Percentiles rank a stretch among this genome's conserved stretches.
Evolutionary conservation across 2,329 filamentous ascomycete species (phyloP).

Genomic region (Ampelomyces quisqualis): DNA sequence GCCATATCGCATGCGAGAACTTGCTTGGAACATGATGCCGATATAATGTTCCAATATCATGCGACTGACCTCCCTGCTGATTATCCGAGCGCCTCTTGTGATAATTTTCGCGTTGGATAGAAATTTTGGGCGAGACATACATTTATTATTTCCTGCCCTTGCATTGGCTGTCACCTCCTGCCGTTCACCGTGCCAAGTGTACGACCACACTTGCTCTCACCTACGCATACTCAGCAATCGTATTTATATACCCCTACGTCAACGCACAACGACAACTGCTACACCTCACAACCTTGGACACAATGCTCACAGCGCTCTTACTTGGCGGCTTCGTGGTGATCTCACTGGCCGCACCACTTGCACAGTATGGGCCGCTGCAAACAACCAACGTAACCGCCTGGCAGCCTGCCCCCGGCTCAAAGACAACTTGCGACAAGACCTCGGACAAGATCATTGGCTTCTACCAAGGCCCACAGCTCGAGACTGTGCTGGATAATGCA

Average conservation of each 20-base stretch:
- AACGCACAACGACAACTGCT: no score
- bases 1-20: no score
- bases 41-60: no score
- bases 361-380: neutral
- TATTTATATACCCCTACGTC: no score
- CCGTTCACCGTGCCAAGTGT: neutral
- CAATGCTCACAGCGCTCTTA: neutral
- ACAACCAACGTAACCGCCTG: slow-evolving; percentile 16
- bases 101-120: no score
- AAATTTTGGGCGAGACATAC: neutral
- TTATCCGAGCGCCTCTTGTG: no score
- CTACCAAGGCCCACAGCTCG: slow-evolving; percentile 20
- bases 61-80: no score
- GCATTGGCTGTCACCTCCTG: neutral
- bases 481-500: slow-evolving; percentile 25
- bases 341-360: neutral
- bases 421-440: slow-evolving; percentile 18
- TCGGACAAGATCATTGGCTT: slow-evolving; percentile 25
- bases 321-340: neutral
- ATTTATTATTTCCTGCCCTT: neutral
- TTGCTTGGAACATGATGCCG: no score
- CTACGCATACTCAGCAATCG: no score
- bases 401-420: slow-evolving; percentile 17
- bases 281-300: neutral
- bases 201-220: neutral